These are phyloP conservation scores for Diaporthe helianthi DNA, from an alignment of 2,329 filamentous ascomycete genomes.

Conservation along the genomic window DNA sequence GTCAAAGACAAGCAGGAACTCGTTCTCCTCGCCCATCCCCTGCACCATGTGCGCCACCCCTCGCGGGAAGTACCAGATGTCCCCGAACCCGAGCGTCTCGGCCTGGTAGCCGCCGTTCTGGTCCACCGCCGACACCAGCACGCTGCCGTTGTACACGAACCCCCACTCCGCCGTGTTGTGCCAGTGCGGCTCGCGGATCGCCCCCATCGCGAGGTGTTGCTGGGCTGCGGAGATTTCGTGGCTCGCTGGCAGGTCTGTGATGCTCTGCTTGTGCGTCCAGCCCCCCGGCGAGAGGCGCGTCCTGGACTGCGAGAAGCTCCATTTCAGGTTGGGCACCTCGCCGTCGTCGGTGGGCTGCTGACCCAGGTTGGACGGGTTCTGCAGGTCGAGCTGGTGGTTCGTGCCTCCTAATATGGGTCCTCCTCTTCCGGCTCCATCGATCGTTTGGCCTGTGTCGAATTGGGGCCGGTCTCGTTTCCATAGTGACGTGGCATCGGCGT, in stretches of 20 bases:
- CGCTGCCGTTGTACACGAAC: conserved; percentile 63
- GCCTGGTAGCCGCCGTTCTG: conserved; percentile 64
- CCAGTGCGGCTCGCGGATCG: conserved; percentile 72
- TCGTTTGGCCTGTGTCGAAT: conserved; percentile 62
- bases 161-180: conserved; percentile 74
- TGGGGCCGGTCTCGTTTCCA: conserved; percentile 2
- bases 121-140: conserved; percentile 67
- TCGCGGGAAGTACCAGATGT: conserved; percentile 75
- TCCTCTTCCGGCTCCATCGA: conserved; percentile 64
- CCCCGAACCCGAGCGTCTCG: conserved; percentile 64
- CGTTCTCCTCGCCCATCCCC: conserved; percentile 70
- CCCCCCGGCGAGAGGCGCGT: conserved; percentile 68
- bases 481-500: not conserved
- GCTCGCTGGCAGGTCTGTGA: conserved; percentile 70
- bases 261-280: conserved; percentile 71
- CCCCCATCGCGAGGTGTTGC: conserved; percentile 71
- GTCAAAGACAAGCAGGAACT: conserved; percentile 62
- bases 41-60: conserved; percentile 70
- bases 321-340: conserved; percentile 70
- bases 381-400: conserved; percentile 64
- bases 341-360: conserved; percentile 68
- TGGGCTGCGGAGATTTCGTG: conserved; percentile 73
- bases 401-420: conserved; percentile 63
- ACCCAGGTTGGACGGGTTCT: conserved; percentile 70
- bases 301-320: conserved; percentile 74